Evolutionary conservation across 768 basidiomycete species (phyloP).

Genomic region (Leccinum variicolor): DNA sequence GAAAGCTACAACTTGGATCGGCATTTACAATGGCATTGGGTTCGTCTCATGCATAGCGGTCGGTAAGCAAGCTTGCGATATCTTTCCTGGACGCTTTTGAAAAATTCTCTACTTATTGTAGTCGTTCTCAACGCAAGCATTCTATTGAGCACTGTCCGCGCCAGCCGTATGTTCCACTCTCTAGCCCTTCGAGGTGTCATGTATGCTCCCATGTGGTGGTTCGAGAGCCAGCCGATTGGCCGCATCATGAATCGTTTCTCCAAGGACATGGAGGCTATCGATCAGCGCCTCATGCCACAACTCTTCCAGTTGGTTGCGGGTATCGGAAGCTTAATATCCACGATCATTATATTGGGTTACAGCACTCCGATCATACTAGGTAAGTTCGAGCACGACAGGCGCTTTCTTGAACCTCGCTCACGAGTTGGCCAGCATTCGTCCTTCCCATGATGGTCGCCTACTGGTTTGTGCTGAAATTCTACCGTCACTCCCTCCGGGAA

Average conservation of each 20-base stretch:
- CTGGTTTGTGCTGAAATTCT: constrained; percentile 42
- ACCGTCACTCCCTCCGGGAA: constrained; percentile 45
- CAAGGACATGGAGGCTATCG: constrained; percentile 39
- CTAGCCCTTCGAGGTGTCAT: constrained; percentile 22
- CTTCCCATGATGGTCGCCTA: constrained; percentile 32
- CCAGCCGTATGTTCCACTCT: constrained; percentile 27
- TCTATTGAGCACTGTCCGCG: constrained; percentile 26
- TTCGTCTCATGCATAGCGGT: constrained; percentile 15
- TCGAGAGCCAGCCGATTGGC: constrained; percentile 37
- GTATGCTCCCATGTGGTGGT: constrained; percentile 28
- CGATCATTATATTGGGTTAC: constrained; percentile 21
- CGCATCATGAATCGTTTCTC: constrained; percentile 48
- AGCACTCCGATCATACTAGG: constrained; percentile 33
- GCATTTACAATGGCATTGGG: constrained; percentile 29
- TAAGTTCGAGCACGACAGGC: constrained; percentile 26
- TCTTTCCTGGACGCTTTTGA: neutral
- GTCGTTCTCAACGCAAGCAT: constrained; percentile 26
- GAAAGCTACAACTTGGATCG: constrained; percentile 27
- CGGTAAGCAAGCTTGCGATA: constrained; percentile 15
- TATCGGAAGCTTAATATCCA: constrained; percentile 22
- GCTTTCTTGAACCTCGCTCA: constrained; percentile 18
- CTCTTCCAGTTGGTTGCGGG: constrained; percentile 26
- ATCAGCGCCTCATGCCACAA: constrained; percentile 34
- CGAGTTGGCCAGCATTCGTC: constrained; percentile 16
- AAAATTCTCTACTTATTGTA: constrained; percentile 2